Conservation (phyloP, 2,329 filamentous ascomycete genomes). For the Aquanectria penicillioides region DNA sequence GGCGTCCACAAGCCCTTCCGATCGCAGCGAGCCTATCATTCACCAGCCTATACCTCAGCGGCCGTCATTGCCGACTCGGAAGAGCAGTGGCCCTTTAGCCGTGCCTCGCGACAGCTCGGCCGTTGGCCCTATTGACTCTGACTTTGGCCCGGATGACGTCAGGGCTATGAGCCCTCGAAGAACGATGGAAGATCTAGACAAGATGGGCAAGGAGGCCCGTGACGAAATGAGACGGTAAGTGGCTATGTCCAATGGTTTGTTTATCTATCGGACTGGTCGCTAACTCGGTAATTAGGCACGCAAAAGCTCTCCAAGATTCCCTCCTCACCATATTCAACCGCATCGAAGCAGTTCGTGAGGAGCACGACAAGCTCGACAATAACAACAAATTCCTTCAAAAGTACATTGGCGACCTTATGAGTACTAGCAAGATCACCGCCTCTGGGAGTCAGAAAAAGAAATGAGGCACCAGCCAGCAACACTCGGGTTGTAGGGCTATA, state of each 20-base stretch:
- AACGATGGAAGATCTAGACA: conserved; percentile 90
- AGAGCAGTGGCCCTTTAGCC: conserved; percentile 85
- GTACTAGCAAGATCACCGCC: conserved; percentile 78
- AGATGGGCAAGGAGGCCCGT: conserved; percentile 84
- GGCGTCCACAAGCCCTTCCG: conserved; percentile 45
- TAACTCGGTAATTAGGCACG: conserved; percentile 70
- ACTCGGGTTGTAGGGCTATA: too few species aligned
- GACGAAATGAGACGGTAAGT: conserved; percentile 68
- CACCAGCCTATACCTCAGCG: conserved; percentile 65
- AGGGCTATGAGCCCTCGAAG: conserved; percentile 93
- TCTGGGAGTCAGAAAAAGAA: conserved; percentile 64
- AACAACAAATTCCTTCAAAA: conserved; percentile 98
- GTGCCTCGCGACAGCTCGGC: conserved; percentile 80
- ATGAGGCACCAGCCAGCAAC: conserved; percentile 45
- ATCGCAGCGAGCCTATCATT: conserved; percentile 52
- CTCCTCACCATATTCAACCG: conserved; percentile 90
- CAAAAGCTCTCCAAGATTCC: conserved; percentile 87
- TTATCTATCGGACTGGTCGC: conserved; percentile 13
- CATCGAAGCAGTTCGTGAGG: conserved; percentile 92
- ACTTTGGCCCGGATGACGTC: conserved; percentile 88
- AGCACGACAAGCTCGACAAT: conserved; percentile 95
- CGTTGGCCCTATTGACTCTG: conserved; percentile 76
- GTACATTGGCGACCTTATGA: conserved; percentile 96
- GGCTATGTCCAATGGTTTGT: not conserved
- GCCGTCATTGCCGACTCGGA: conserved; percentile 76